These are phyloP conservation scores for Monosporozyma aquatica DNA, from an alignment of 805 yeast genomes.

Conservation along the genomic window DNA sequence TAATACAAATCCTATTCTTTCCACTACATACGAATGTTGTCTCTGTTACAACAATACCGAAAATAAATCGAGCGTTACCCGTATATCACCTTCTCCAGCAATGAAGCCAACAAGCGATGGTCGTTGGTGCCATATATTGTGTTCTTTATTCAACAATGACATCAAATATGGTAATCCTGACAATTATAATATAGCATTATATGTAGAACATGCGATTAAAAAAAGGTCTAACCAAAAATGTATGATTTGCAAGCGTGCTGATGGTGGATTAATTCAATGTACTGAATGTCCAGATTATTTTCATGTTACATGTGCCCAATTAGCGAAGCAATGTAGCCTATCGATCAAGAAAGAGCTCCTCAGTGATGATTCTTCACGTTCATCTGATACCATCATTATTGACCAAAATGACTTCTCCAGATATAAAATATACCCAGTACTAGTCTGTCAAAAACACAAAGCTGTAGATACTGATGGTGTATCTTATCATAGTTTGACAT, in stretches of 20 bases:
- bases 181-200: conserved; percentile 40
- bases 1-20: conserved; percentile 49
- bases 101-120: conserved; percentile 59
- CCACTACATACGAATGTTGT: conserved; percentile 52
- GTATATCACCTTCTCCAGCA: conserved; percentile 41
- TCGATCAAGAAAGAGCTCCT: conserved; percentile 8
- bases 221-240: conserved; percentile 33
- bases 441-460: conserved; percentile 9
- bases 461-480: background rate
- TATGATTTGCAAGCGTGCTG: conserved; percentile 35
- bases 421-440: conserved; percentile 8
- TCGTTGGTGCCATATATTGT: conserved; percentile 69
- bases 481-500: conserved; percentile 5
- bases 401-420: background rate
- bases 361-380: background rate
- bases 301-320: conserved; percentile 26
- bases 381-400: background rate
- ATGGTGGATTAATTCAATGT: conserved; percentile 37
- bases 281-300: conserved; percentile 10
- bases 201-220: conserved; percentile 29
- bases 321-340: conserved; percentile 8
- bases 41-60: conserved; percentile 42
- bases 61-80: conserved; percentile 36
- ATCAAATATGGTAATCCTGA: conserved; percentile 36
- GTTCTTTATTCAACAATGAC: conserved; percentile 51